Percentiles rank a stretch among this genome's conserved stretches.
Conservation (phyloP, 495 filamentous ascomycete genomes). For the Physcia stellaris region DNA sequence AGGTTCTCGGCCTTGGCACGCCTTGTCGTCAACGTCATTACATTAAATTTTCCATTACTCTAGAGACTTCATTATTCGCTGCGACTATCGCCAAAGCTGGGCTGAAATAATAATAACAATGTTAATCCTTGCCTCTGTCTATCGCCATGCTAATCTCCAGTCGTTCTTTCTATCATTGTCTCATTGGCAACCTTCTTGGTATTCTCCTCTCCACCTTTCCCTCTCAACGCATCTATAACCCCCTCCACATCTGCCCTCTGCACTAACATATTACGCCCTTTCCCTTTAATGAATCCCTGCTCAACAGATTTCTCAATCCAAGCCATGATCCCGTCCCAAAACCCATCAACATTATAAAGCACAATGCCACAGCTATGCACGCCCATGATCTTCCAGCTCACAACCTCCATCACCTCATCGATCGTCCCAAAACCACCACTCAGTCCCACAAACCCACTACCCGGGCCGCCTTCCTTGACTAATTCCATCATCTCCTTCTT, state of each 20-base stretch:
- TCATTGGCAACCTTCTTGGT: too few relatives aligned
- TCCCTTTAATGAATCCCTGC: constrained; percentile 11
- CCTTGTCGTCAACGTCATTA: too few relatives aligned
- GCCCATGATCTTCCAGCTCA: constrained; percentile 91
- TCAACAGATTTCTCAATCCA: constrained; percentile 12
- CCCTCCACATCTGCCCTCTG: not conserved
- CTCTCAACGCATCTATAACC: not conserved
- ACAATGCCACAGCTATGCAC: constrained; percentile 73
- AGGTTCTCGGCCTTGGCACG: too few relatives aligned
- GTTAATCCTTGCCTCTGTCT: too few relatives aligned
- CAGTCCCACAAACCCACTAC: constrained; percentile 78
- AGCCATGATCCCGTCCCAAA: constrained; percentile 45
- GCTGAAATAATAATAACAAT: too few relatives aligned
- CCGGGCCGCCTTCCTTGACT: constrained; percentile 61
- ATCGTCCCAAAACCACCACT: constrained; percentile 49
- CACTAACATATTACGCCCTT: not conserved
- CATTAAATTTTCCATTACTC: too few relatives aligned
- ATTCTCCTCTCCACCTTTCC: not conserved
- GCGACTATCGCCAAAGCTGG: too few relatives aligned
- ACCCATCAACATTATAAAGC: constrained; percentile 73
- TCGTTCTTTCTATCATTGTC: too few relatives aligned
- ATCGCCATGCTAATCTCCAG: too few relatives aligned
- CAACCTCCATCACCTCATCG: constrained; percentile 15
- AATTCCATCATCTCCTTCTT: constrained; percentile 81
- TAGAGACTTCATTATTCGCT: too few relatives aligned